phyloP scores from a whole-genome alignment of 2,329 filamentous ascomycete species.

The Monilinia laxa region DNA sequence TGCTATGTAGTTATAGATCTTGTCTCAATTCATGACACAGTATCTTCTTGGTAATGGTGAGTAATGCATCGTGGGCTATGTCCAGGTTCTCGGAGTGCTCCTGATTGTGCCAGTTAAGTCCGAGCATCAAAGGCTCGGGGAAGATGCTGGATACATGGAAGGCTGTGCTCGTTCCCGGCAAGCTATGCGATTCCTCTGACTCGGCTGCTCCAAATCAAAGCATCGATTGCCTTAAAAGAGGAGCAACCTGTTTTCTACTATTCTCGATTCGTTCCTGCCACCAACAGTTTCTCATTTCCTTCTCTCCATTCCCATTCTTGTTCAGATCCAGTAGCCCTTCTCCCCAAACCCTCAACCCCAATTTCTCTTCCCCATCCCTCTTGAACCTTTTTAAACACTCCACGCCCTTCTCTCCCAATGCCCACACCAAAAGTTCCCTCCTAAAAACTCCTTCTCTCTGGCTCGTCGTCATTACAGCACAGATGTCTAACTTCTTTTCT shows the following conservation, averaged over 20 bases:
- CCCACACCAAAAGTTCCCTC: constrained; percentile 69
- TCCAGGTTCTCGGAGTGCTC: not conserved
- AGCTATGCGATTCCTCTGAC: not conserved
- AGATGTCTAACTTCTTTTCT: constrained; percentile 61
- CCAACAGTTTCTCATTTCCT: constrained; percentile 61
- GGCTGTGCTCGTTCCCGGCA: not conserved
- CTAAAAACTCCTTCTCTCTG: constrained; percentile 55
- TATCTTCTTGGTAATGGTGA: not conserved
- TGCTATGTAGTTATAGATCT: not conserved
- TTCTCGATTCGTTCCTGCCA: constrained; percentile 60
- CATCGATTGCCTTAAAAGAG: constrained; percentile 58
- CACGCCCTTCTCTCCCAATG: constrained; percentile 50
- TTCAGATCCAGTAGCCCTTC: constrained; percentile 45
- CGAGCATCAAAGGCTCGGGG: no score
- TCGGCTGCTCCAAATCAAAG: not conserved
- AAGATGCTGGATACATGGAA: not conserved
- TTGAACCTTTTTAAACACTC: constrained; percentile 57
- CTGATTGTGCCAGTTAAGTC: not conserved
- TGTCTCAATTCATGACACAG: not conserved
- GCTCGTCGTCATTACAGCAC: constrained; percentile 68
- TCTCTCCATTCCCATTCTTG: constrained; percentile 28
- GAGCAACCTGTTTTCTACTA: constrained; percentile 68
- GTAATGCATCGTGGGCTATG: not conserved
- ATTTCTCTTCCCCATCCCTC: constrained; percentile 44
- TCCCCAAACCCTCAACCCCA: constrained; percentile 58